Conservation (phyloP, 2,329 filamentous ascomycete genomes). For the Thelonectria rubi region DNA sequence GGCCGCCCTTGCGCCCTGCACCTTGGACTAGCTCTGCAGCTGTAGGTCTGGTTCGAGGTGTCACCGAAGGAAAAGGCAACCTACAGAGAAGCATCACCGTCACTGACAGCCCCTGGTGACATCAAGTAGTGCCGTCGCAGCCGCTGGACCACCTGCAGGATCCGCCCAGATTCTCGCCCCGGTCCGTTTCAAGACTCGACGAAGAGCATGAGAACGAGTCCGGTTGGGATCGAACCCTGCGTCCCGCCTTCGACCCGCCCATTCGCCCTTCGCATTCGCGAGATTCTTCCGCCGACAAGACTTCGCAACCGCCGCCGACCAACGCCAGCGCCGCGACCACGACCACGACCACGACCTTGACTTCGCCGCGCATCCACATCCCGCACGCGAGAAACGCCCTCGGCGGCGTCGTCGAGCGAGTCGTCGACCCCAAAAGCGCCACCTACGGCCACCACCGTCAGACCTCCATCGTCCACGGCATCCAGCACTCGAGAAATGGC, state of each 20-base stretch:
- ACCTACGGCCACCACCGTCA: conserved; percentile 90
- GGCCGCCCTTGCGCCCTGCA: background rate
- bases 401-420: conserved; percentile 58
- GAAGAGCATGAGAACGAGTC: conserved; percentile 62
- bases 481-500: conserved; percentile 91
- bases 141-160: conserved; percentile 64
- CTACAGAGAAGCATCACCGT: conserved; percentile 19
- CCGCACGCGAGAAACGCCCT: conserved; percentile 53
- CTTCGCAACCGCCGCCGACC: conserved; percentile 46
- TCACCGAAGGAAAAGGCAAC: conserved; percentile 6
- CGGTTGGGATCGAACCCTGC: conserved; percentile 62
- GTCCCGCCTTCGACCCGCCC: conserved; percentile 56
- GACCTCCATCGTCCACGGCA: conserved; percentile 95
- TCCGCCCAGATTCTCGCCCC: conserved; percentile 61
- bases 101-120: conserved; percentile 40
- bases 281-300: conserved; percentile 67
- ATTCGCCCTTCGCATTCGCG: conserved; percentile 61
- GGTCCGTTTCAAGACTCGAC: conserved; percentile 61
- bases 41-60: background rate
- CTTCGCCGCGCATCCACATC: conserved; percentile 53
- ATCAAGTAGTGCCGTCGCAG: conserved; percentile 64
- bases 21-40: conserved; percentile 3
- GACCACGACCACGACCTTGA: conserved; percentile 25
- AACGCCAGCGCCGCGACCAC: background rate
- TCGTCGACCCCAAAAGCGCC: conserved; percentile 63